Base-by-base conservation (phyloP, 2,329 filamentous ascomycete genomes). In the Arthrobotrys sinensis region DNA sequence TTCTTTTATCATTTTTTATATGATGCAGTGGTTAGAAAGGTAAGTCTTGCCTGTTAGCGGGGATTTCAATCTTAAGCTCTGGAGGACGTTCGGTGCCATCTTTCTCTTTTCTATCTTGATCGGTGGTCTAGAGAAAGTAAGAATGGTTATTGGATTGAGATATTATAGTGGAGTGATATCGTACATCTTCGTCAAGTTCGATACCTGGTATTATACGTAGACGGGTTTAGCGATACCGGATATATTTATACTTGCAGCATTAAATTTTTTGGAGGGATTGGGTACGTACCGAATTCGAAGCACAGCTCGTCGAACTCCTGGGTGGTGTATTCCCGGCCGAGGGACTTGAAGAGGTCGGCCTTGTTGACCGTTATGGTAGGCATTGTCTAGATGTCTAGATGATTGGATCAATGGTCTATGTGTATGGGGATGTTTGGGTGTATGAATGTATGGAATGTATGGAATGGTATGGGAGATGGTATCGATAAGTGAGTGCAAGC, bases 331-430 rank as follows among this genome's bases (percentile, higher is more conserved):
- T 96, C 91, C 86, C 91, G 91, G 83, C 94, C 95, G 77, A 99
- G 89, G 84, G 93, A 94, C 86, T 96, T 91, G 88, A 92, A 98
- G 84, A 99, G 93, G 84, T 91, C 93, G 83, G 94, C 94, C 88
- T 98, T 99, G 88, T 98, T 93, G 82, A 98, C 94, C 82, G 91
- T 89, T 82, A 99, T 97, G 84, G 96, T 99, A 86, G 96, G 96
- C 96, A 97, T 97, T 79, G 85, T 90, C 24, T 28, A 28, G 24
- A 28, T 83, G 82, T 86, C 43, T 43, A 46, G 36, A 28, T 12
- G 32, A 11, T 40, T 55, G 19, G 48, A 11, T 57, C 10, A 45
- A 45, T 28, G 24, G 24, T 28, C 24, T 4, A 4, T 28, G 2
- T 28, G 4, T 28, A 28, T 28, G 24, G 2, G 24, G 24, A 28